Base-by-base conservation (phyloP, 2,329 filamentous ascomycete species). In the Penicillium psychrosexuale region DNA sequence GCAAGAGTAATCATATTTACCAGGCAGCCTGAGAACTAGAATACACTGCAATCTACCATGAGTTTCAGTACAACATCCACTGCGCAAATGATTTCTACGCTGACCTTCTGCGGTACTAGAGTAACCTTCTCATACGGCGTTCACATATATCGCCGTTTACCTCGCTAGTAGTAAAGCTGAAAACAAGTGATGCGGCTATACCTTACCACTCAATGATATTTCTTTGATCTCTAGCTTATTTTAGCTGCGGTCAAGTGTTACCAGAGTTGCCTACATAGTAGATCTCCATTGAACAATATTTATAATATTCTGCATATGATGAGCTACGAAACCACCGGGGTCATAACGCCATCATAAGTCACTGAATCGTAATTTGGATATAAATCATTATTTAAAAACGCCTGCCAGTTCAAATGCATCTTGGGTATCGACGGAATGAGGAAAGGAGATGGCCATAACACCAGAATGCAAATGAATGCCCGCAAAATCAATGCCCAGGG, bases 341-440 rank as follows among this genome's bases (percentile, higher is more conserved):
- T 40, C 8, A 30, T 22, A 39, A 30, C n/a, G 33, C n/a, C 27
- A 39, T 30, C 9, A 38, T 19, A 43, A 24, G 15, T 38, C 22
- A 30, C 2, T 12, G 8, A 17, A 39, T 48, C 17, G 11, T 49
- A 5, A 42, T 19, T 30, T 48, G 53, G 13, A 31, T 49, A 55
- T 42, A 46, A 40, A 37, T 38, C 48, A 54, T 56, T 44, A 44
- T 17, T 22, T 8, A 31, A 51, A 46, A 65, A 59, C 59, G 57
- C 63, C 59, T 19, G 36, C 42, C 42, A 43, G 47, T 44, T 55
- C 56, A 56, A 56, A 65, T 64, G 62, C 61, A 60, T 45, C 42
- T 48, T 55, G 63, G 63, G 63, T 66, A 66, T 66, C 59, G 51
- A 59, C 51, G 22, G 37, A 63, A 51, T 50, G 39, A 46, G 37